Evolutionary conservation across 2,329 filamentous ascomycete species (phyloP), one percentile per base, ranked within the genome.

Genomic region (Exophiala viscosa): DNA sequence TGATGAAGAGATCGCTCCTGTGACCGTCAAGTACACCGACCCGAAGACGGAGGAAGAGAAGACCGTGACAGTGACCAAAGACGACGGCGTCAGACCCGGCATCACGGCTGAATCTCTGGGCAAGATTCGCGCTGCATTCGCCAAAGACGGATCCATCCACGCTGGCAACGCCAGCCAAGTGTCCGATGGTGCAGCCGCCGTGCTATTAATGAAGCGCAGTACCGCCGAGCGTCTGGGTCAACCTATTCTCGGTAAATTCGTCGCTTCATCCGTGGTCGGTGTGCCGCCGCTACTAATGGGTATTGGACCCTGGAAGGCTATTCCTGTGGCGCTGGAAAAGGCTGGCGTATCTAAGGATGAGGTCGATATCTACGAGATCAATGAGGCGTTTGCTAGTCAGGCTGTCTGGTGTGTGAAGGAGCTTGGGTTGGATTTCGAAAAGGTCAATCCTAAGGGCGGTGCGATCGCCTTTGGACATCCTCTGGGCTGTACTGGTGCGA

Each of bases 311-410:
- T 96, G 90, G 83, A 91, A 91, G 73, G 91, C 93, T 52, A 97
- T 99, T 66, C 93, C 93, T 60, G 87, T 91, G 69, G 91, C 89
- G 3, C 85, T 96, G 51, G 81, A 88, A 69, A 91, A 93, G 70
- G 88, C 91, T 0, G 90, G 91, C 55, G 84, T 99, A 64, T 79
- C 77, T 68, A 89, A 86, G 72, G 86, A 95, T 52, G 92, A 97
- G 62, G 90, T 99, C 28, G 93, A 97, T 69, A 92, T 97, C 67
- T 97, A 83, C 67, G 93, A 99, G 82, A 96, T 99, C 80, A 99
- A 99, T 78, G 93, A 99, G 81, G 93, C 93, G 1, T 99, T 99
- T 71, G 93, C 93, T 31, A 88, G 84, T 59, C 92, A 97, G 80
- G 96, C 90, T 72, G 73, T 97, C 61, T 97, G 88, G 87, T 96